Evolutionary conservation across 257 asterid genomes (phyloP), one percentile per base, ranked within the genome.

Genomic region (Prunella vulgaris): DNA sequence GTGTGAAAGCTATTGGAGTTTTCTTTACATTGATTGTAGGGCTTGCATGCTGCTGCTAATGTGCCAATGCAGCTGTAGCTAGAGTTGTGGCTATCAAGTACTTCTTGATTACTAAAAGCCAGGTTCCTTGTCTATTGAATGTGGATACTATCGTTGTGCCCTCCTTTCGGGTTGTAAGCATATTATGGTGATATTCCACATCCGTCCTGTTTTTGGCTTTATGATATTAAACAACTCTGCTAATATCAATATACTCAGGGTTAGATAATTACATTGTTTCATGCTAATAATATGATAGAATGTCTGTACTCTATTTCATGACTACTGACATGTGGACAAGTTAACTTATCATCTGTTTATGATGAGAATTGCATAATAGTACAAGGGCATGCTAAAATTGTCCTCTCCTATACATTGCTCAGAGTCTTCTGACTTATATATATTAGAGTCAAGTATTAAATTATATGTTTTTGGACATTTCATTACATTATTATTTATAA

Each of bases 401-500:
- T 10, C 22, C 71, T 48, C 30, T 18, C 22, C 14, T 44, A 3
- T 40, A 30, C 67, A 33, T 13, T 69, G 20, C 48, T 64, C 61
- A 5, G 24, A 33, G 9, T 35, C 66, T 13, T 71, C 18, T n/a
- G n/a, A n/a, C n/a, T 42, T 9, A 30, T 28, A 22, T 69, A 14
- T 54, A 30, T 33, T n/a, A 42, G n/a, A 18, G 6, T 70, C 10
- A 20, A 53, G 35, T 24, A 42, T 74, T 32, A 48, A 60, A 8
- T 5, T 35, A 5, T 35, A 20, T 46, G 68, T 25, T 30, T 10
- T 12, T 30, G 22, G 60, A 33, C 37, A 46, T 30, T 48, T 75
- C 38, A 68, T 57, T 14, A 13, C 72, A 33, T 22, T 40, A 44
- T 71, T 38, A 46, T 62, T 22, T 40, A 44, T 71, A 46, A 46